phyloP scores from a whole-genome alignment of 345 rosid species.

The Conringia planisiliqua region DNA sequence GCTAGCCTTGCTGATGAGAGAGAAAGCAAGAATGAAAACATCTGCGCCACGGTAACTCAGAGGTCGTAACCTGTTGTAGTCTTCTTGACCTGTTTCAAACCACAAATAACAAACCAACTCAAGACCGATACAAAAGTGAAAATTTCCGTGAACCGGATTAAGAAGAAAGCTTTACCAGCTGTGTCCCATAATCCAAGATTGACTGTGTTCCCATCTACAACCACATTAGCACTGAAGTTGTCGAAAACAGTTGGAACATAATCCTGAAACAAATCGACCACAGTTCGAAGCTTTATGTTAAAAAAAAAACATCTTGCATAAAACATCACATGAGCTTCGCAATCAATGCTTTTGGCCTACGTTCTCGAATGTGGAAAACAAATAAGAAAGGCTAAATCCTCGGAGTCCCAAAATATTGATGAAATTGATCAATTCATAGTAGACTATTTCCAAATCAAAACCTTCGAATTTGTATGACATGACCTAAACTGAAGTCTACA shows the following conservation, averaged over 20 bases:
- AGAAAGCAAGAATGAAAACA: slow-evolving; percentile 92
- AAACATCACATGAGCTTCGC: neutral
- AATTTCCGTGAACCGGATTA: neutral
- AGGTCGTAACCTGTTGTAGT: slow-evolving; percentile 83
- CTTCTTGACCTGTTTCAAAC: slow-evolving; percentile 75
- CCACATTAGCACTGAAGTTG: slow-evolving; percentile 98
- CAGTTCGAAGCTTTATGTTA: neutral
- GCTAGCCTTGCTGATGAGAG: slow-evolving; percentile 98
- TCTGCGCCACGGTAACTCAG: slow-evolving; percentile 93
- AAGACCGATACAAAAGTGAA: slow-evolving; percentile 3
- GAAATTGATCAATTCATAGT: no score
- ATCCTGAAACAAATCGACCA: slow-evolving; percentile 48
- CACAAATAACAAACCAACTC: neutral
- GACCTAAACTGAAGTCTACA: neutral
- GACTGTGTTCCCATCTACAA: slow-evolving; percentile 89
- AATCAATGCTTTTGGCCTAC: neutral
- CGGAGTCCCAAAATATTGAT: no score
- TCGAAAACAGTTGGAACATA: slow-evolving; percentile 97
- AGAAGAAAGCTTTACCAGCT: slow-evolving; percentile 58
- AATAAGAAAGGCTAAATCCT: no score
- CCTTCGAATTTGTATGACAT: neutral
- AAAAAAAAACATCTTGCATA: neutral
- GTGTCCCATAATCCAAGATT: slow-evolving; percentile 97
- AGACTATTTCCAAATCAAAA: neutral
- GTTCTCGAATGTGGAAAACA: neutral